Percentiles rank a stretch among this genome's conserved stretches.
These are phyloP conservation scores for Anthracocystis walkeri DNA, from an alignment of 1,284 basidiomycete species.

Conservation along the genomic window DNA sequence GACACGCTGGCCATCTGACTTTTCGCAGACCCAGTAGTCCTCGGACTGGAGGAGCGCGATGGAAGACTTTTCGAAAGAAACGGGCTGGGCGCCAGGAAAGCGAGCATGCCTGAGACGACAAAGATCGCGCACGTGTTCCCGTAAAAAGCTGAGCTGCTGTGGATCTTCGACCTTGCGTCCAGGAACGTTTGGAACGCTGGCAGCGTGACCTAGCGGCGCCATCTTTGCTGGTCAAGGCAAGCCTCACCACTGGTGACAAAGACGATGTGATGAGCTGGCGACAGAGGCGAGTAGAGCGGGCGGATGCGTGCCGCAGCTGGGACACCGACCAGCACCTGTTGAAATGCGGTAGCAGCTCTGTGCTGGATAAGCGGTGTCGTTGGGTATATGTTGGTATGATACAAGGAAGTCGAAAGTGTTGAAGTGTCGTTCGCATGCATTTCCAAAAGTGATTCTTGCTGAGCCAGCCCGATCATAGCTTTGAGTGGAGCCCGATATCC, in stretches of 20 bases:
- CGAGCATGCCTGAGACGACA: conserved; percentile 42
- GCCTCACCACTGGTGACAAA: neutral
- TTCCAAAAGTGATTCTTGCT: too few relatives aligned
- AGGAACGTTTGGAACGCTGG: conserved; percentile 47
- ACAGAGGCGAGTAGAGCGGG: neutral
- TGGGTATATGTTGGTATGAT: neutral
- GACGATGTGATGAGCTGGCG: neutral
- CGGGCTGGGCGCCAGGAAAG: conserved; percentile 64
- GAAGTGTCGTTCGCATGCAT: neutral
- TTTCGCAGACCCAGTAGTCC: conserved; percentile 97
- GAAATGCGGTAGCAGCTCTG: conserved; percentile 3
- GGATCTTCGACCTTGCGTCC: conserved; percentile 42
- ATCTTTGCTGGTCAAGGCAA: conserved; percentile 16
- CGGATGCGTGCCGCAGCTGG: conserved; percentile 4
- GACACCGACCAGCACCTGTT: conserved; percentile 6
- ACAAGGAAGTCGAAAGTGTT: neutral
- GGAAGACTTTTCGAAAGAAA: conserved; percentile 57
- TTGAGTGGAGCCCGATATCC: too few relatives aligned
- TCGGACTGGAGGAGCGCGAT: conserved; percentile 50
- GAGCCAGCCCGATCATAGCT: too few relatives aligned
- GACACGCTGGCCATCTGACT: conserved; percentile 96
- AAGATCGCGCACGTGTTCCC: conserved; percentile 48
- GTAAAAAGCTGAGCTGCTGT: conserved; percentile 34
- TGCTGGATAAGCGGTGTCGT: neutral
- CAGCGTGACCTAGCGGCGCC: conserved; percentile 44